Conservation (phyloP, 2,329 filamentous ascomycete species). For the Phialocephala subalpina region DNA sequence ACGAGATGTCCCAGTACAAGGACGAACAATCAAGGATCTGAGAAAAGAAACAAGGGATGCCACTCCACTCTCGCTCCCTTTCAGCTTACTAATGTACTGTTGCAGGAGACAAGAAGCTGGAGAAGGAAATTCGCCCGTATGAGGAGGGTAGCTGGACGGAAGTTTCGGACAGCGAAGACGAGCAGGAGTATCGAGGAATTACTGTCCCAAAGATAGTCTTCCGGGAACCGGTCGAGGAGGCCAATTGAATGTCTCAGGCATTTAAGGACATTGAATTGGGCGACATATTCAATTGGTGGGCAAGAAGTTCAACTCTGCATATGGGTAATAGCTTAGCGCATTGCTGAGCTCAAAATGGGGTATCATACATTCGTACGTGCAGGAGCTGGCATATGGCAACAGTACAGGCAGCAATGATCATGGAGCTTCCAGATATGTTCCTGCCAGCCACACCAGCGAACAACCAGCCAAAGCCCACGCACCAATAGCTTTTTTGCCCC, state of each 20-base stretch:
- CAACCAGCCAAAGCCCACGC: conserved; percentile 69
- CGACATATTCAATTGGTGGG: neutral
- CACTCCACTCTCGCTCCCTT: neutral
- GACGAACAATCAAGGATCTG: neutral
- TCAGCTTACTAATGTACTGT: neutral
- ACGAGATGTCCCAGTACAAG: neutral
- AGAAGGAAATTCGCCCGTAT: too few species aligned
- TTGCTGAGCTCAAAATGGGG: neutral
- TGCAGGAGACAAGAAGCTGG: neutral
- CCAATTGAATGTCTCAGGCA: neutral
- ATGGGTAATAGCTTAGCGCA: neutral
- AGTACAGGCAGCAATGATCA: conserved; percentile 16
- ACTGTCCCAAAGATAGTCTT: neutral
- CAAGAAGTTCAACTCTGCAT: neutral
- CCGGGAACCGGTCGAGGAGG: neutral
- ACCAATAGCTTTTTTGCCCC: conserved; percentile 70
- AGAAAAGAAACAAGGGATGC: neutral
- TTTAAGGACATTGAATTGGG: neutral
- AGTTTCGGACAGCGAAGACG: neutral
- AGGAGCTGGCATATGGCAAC: neutral
- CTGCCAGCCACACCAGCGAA: conserved; percentile 64
- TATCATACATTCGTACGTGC: conserved; percentile 1
- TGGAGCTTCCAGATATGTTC: conserved; percentile 55
- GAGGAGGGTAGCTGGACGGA: neutral
- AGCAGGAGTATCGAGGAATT: neutral